Base-by-base conservation (phyloP, 179 eudicot genomes). In the Beta macrorhiza region DNA sequence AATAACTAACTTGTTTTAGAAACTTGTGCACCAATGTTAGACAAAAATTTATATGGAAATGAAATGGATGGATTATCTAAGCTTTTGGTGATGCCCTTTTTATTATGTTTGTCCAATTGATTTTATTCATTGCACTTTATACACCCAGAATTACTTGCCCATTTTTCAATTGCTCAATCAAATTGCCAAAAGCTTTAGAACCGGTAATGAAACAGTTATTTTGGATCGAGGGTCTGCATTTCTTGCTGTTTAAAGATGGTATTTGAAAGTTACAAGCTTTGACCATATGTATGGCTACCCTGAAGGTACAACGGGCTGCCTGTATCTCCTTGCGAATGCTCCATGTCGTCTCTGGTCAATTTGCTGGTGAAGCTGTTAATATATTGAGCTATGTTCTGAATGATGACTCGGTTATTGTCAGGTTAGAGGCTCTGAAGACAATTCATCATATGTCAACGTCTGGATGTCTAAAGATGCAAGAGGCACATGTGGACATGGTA, bases 241-340 rank as follows among this genome's bases (percentile, higher is more conserved):
- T 76, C 44, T 81, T 82, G 70, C 55, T 25, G 65, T 76, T 37
- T 64, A 20, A 62, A 77, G 61, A 51, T 77, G 75, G 59, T 61
- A 37, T 80, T 19, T 52, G 49, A 63, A 51, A 75, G 58, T 52
- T 19, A 25, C 65, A 62, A 67, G 9, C 29, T 77, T 82, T 77
- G 69, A 79, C 80, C 63, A 76, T 78, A 10, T 78, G 25, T 72
- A 78, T 83, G 75, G 73, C 85, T 81, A 72, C 62, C 78, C 51
- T 91, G 88, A 88, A 95, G 99, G 98, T 94, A 61, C 97, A 93
- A 83, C 84, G 83, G 81, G 89, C 96, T 84, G 95, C 98, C 32
- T 92, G 97, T 85, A 82, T 79, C 82, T 88, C 97, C 81, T 78
- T 94, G 89, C 86, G 89, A 79, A 79, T 56, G 77, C 91, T 89